A percentile compares a stretch with the other conserved stretches of the same genome.
Evolutionary conservation across 306 rosid genomes (phyloP).

Genomic region (Macrotyloma uniflorum): DNA sequence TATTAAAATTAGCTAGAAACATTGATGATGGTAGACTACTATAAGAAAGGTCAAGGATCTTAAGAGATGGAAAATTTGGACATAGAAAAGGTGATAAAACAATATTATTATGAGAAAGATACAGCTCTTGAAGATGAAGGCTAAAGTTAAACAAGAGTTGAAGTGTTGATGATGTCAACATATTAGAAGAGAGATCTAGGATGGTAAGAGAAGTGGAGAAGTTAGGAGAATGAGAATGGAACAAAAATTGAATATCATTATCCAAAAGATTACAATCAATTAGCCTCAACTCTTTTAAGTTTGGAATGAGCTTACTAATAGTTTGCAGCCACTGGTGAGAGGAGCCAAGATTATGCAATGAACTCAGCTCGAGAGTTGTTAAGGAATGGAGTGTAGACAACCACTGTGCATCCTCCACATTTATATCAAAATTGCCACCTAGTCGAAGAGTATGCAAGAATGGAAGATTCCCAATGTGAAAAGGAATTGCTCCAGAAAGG

Average conservation of each 20-base stretch:
- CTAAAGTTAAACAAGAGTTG: not conserved
- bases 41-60: not conserved
- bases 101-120: not conserved
- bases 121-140: not conserved
- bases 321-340: not conserved
- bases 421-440: not conserved
- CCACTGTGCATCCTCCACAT: not conserved
- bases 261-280: not conserved
- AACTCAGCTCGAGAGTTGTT: not conserved
- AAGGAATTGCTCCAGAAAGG: not conserved
- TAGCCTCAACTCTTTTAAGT: not conserved
- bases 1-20: not conserved
- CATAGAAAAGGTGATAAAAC: not conserved
- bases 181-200: not conserved
- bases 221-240: not conserved
- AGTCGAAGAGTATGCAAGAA: conserved; percentile 5
- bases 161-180: not conserved
- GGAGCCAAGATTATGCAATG: not conserved
- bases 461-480: not conserved
- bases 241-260: not conserved
- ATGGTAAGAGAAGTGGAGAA: not conserved
- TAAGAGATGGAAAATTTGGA: not conserved
- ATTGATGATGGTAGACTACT: not conserved
- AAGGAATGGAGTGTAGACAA: conserved; percentile 2
- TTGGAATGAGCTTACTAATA: not conserved